Evolutionary conservation across 805 yeast genomes (phyloP), one percentile per base, ranked within the genome.

Genomic region (Myxozyma sirexii): DNA sequence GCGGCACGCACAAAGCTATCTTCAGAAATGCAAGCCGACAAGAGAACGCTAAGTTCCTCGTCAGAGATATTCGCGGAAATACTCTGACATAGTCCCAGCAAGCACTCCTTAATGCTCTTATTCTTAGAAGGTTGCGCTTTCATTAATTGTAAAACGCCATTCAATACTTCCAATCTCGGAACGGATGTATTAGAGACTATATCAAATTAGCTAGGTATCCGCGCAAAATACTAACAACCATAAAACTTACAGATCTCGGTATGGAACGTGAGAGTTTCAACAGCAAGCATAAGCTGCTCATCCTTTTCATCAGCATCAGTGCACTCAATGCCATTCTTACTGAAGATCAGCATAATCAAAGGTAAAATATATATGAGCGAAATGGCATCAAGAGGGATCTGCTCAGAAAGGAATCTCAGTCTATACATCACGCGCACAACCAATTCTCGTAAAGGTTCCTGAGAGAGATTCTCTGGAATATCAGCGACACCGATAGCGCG

Each of bases 51-150:
- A 62, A 90, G 72, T 71, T 93, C 97, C 1, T 68, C 73, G 0
- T 74, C 72, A 0, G 83, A 76, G 51, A 85, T 80, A 54, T 84
- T 82, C 21, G 85, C 78, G 0, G 96, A 82, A 24, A 91, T 83
- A 64, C 86, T 84, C 70, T 88, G 96, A 61, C 92, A 84, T 46
- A 94, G 71, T 0, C 94, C 80, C 53, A 85, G 76, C 71, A 94
- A 82, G 69, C 96, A 88, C 60, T 91, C 97, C 70, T 90, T 90
- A 12, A 94, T 86, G 52, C 84, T 74, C 66, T 91, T 90, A 13
- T 93, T 87, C 68, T 87, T 89, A 0, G 91, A 77, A 12, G 97
- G 89, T 52, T 88, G 76, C 24, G 82, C 78, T 35, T 63, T 67
- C 81, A 94, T 79, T 62, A 92, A 77, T 0, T 84, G 79, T 12